These are phyloP conservation scores for Trichoderma afroharzianum DNA, from an alignment of 2,329 filamentous ascomycete species.

Conservation along the genomic window DNA sequence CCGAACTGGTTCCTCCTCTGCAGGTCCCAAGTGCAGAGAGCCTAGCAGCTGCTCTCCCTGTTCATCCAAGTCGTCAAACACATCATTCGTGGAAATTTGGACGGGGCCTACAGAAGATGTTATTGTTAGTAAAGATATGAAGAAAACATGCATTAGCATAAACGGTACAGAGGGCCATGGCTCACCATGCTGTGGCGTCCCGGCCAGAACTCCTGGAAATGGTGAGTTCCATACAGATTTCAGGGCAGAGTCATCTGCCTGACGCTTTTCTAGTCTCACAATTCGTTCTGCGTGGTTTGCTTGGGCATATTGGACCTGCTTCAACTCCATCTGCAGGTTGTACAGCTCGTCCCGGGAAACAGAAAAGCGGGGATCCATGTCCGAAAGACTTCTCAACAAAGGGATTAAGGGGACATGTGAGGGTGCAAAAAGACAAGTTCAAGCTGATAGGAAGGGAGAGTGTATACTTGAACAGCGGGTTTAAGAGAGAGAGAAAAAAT, in stretches of 20 bases:
- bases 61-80: slow-evolving; percentile 88
- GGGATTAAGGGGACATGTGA: neutral
- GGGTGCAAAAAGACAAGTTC: neutral
- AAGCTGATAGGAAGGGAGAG: neutral
- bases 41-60: slow-evolving; percentile 76
- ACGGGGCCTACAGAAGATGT: slow-evolving; percentile 60
- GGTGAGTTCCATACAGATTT: slow-evolving; percentile 94
- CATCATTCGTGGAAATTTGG: slow-evolving; percentile 74
- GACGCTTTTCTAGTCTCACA: slow-evolving; percentile 60
- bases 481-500: neutral
- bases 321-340: slow-evolving; percentile 67
- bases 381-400: slow-evolving; percentile 26
- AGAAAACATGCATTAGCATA: neutral
- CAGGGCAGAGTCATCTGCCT: slow-evolving; percentile 63
- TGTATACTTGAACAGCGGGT: neutral
- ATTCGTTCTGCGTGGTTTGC: slow-evolving; percentile 60
- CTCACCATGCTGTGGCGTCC: slow-evolving; percentile 83
- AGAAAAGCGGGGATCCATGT: slow-evolving; percentile 63
- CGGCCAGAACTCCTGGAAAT: slow-evolving; percentile 79
- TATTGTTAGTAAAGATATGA: neutral
- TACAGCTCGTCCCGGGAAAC: slow-evolving; percentile 62
- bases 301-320: slow-evolving; percentile 62
- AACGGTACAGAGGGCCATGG: slow-evolving; percentile 10
- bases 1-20: slow-evolving; percentile 80
- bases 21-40: slow-evolving; percentile 73